These are phyloP conservation scores for Teunomyces cretensis DNA, from an alignment of 805 yeast species.

Conservation along the genomic window DNA sequence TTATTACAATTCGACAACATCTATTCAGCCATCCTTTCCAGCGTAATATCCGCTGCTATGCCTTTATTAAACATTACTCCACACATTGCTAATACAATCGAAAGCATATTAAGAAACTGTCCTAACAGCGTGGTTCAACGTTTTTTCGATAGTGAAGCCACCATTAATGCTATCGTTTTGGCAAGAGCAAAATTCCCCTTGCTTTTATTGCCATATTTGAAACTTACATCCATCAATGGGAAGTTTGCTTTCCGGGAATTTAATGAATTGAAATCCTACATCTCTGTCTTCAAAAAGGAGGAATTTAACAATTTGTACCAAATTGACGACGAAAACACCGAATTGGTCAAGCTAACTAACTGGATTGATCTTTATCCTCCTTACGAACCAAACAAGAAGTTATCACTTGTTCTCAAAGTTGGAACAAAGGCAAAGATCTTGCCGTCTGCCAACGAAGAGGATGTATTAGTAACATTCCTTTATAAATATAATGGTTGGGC, in stretches of 20 bases:
- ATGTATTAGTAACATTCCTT: conserved; percentile 60
- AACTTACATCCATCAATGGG: conserved; percentile 60
- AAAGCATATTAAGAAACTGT: conserved; percentile 41
- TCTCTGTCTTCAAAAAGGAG: conserved; percentile 43
- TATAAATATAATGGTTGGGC: conserved; percentile 87
- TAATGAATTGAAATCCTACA: conserved; percentile 57
- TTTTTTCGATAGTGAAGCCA: conserved; percentile 47
- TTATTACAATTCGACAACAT: conserved; percentile 49
- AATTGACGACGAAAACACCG: conserved; percentile 53
- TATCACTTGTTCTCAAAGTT: conserved; percentile 41
- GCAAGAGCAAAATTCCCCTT: conserved; percentile 76
- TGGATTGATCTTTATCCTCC: conserved; percentile 57
- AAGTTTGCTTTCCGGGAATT: conserved; percentile 67
- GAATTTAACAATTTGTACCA: conserved; percentile 41
- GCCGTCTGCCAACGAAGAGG: conserved; percentile 41
- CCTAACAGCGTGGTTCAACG: conserved; percentile 44
- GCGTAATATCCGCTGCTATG: conserved; percentile 43
- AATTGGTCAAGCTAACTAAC: conserved; percentile 49
- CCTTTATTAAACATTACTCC: conserved; percentile 52
- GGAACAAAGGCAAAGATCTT: conserved; percentile 74
- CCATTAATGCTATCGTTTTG: conserved; percentile 47
- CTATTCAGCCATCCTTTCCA: conserved; percentile 50
- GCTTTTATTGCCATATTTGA: conserved; percentile 57
- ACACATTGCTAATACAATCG: conserved; percentile 41
- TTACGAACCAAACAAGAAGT: conserved; percentile 46